Evolutionary conservation across 2,329 filamentous ascomycete species (phyloP).

Genomic region (Diplodia seriata): DNA sequence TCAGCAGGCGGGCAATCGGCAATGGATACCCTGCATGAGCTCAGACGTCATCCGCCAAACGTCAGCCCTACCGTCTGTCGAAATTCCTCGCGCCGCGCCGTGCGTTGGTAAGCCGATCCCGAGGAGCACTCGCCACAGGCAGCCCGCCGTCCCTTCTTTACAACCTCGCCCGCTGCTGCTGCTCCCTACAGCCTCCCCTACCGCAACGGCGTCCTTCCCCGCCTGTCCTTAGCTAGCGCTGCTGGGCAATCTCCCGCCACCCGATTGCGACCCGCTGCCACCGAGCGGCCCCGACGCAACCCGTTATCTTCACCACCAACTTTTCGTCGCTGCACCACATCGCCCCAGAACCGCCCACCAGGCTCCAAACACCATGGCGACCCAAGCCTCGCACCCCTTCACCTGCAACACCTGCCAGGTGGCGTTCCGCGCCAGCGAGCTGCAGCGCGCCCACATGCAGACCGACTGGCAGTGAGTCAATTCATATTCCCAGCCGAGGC

Average conservation of each 20-base stretch:
- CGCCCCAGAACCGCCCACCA: conserved; percentile 1
- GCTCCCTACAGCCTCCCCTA: background rate
- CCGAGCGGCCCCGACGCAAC: conserved; percentile 20
- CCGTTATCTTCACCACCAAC: conserved; percentile 24
- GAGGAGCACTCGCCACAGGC: conserved; percentile 13
- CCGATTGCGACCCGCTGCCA: conserved; percentile 25
- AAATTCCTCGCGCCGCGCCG: conserved; percentile 28
- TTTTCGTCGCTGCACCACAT: conserved; percentile 27
- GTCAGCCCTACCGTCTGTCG: conserved; percentile 22
- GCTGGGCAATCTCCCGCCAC: conserved; percentile 26
- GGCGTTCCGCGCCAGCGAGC: conserved; percentile 90
- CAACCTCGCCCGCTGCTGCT: background rate
- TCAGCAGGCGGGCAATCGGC: conserved; percentile 14
- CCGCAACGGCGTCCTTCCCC: background rate
- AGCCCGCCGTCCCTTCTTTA: background rate
- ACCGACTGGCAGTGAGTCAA: conserved; percentile 93
- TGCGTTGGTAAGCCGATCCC: conserved; percentile 22
- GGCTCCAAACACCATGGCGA: conserved; percentile 41
- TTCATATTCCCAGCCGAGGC: conserved; percentile 1
- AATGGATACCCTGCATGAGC: conserved; percentile 11
- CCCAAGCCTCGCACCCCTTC: conserved; percentile 72
- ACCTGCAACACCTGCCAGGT: conserved; percentile 99
- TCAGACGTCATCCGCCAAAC: conserved; percentile 22
- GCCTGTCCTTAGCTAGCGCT: background rate
- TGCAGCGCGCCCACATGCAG: conserved; percentile 96